These are phyloP conservation scores for Fusarium humuli DNA, from an alignment of 2,329 filamentous ascomycete genomes.

Conservation along the genomic window DNA sequence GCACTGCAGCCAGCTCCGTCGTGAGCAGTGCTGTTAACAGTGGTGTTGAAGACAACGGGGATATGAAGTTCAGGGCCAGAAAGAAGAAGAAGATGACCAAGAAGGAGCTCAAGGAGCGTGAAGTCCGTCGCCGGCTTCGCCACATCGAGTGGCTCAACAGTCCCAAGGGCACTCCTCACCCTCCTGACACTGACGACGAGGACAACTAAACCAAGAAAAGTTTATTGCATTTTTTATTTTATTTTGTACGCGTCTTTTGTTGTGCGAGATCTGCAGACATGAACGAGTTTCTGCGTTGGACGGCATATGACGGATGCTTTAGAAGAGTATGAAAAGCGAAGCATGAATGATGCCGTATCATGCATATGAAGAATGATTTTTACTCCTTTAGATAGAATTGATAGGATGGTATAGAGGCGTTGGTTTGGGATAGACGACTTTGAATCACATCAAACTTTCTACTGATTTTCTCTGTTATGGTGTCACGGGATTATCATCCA, in stretches of 20 bases:
- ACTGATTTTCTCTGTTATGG: neutral
- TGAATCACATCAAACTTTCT: conserved; percentile 37
- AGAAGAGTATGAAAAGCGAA: conserved; percentile 14
- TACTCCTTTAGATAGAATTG: conserved; percentile 37
- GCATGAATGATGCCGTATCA: conserved; percentile 25
- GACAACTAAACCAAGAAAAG: conserved; percentile 52
- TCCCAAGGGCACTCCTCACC: conserved; percentile 85
- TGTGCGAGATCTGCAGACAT: conserved; percentile 15
- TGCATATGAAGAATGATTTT: conserved; percentile 29
- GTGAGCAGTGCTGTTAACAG: conserved; percentile 75
- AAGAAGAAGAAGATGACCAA: conserved; percentile 99
- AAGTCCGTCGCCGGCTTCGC: conserved; percentile 85
- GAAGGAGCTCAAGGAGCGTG: conserved; percentile 93
- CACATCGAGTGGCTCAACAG: conserved; percentile 88
- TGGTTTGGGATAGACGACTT: conserved; percentile 44
- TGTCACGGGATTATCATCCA: neutral
- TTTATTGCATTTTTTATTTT: conserved; percentile 13
- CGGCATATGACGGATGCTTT: conserved; percentile 18
- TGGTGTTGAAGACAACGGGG: conserved; percentile 82
- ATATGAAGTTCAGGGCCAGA: conserved; percentile 86
- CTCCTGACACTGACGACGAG: conserved; percentile 82
- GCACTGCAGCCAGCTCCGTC: conserved; percentile 66
- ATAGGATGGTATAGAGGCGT: conserved; percentile 44
- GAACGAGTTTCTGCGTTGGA: conserved; percentile 24
- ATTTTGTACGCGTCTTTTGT: conserved; percentile 7